Conservation (phyloP, 306 rosid species). For the Citrullus mucosospermus region DNA sequence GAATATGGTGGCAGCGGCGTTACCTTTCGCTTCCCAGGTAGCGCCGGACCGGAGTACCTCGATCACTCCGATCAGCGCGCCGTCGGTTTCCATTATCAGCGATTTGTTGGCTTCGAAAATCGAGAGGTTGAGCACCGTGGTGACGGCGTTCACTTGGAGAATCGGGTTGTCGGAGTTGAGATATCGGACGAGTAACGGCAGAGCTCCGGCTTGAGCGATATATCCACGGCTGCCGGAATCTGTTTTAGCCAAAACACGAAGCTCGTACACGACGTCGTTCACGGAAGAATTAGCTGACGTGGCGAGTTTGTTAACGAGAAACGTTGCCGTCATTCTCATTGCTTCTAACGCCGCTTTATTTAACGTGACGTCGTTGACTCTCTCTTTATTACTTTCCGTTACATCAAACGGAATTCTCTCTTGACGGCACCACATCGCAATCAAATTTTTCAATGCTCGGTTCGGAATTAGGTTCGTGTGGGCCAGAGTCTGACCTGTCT, state of each 20-base stretch:
- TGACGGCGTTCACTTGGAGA: constrained; percentile 77
- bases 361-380: constrained; percentile 19
- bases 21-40: constrained; percentile 89
- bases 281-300: constrained; percentile 11
- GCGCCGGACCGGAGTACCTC: constrained; percentile 55
- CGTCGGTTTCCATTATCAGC: constrained; percentile 67
- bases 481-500: constrained; percentile 67
- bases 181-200: constrained; percentile 44
- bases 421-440: constrained; percentile 76
- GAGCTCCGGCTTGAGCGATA: constrained; percentile 76
- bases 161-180: constrained; percentile 24
- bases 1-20: constrained; percentile 83
- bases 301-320: constrained; percentile 42
- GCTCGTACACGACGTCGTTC: constrained; percentile 58
- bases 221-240: constrained; percentile 70
- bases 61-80: constrained; percentile 50
- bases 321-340: constrained; percentile 59
- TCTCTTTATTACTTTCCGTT: constrained; percentile 11
- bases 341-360: constrained; percentile 78
- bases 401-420: constrained; percentile 49
- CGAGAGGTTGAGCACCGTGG: constrained; percentile 68
- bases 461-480: constrained; percentile 63
- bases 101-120: constrained; percentile 58
- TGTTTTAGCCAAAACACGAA: constrained; percentile 54
- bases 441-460: constrained; percentile 48